Evolutionary conservation across 2,329 filamentous ascomycete genomes (phyloP), one percentile per base, ranked within the genome.

Genomic region (Colletotrichum liriopes): DNA sequence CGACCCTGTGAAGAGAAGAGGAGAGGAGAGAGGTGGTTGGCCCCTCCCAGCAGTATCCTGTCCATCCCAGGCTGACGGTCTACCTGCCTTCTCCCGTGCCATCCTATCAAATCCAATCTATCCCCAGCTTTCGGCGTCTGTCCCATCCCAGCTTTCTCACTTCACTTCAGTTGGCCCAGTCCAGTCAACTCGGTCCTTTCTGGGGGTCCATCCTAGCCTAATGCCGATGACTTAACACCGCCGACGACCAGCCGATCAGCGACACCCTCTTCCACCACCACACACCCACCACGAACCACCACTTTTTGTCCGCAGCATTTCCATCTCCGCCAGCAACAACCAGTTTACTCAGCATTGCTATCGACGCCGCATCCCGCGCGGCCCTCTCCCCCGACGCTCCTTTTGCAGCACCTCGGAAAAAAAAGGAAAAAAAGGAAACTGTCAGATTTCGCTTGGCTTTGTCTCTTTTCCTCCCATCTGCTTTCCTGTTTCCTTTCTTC

Each of bases 161-260:
- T 45, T 18, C 51, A 45, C 32, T 54, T 35, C 47, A 29, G 59
- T 49, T 35, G 39, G 39, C 26, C n/a, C 58, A 26, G 29, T 55
- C 26, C 51, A 56, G 59, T 37, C 62, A 6, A 32, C 45, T 20
- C 49, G 26, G 49, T 52, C 29, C 49, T 52, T 52, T 18, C 49
- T 55, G 55, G 55, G n/a, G 55, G n/a, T 18, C 54, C 54, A 47
- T 69, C 64, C 70, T 69, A 63, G 69, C 70, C 70, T 59, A 72
- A 72, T 72, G 59, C 58, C 68, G 41, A 71, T 63, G 65, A 63
- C 58, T 68, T 61, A 71, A 64, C 43, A 68, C 8, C 35, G 35
- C 45, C 54, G 37, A 52, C 62, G 11, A 55, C 65, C 58, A 35
- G 35, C 39, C 16, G 51, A 37, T 55, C 55, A 66, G 29, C 37